Base-by-base conservation (phyloP, 495 filamentous ascomycete species). In the Rhypophila decipiens region DNA sequence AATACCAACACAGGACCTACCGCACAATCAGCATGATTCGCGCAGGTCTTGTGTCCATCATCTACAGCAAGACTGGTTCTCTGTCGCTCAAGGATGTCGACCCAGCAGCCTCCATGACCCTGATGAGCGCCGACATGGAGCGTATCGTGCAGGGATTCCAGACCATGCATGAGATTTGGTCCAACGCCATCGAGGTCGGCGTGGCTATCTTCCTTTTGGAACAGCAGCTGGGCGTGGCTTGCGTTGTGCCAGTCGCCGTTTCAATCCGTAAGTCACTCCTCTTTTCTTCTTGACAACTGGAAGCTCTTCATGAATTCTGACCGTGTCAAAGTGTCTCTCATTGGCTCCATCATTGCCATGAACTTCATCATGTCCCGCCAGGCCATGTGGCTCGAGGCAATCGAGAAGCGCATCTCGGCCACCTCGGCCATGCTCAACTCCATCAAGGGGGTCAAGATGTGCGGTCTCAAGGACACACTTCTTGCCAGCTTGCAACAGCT, bases 361-460 rank as follows among this genome's bases (percentile, higher is more conserved):
- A 72, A 64, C n/a, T 69, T 70, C 52, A 69, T 71, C 33, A 64
- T 71, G 43, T 59, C 65, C 29, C 64, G 70, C 20, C 78, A 77
- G 54, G 71, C 64, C 9, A 58, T 59, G 53, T 82, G 73, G 75
- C 60, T 78, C 20, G 65, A 71, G 47, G 71, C 70, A 7, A 73
- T 77, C 27, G 67, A 79, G 50, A 65, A 60, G 45, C 73, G 76
- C 18, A 75, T 80, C 21, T 72, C 64, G 12, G 65, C 72, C 5
- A 80, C 78, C 1, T 69, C 71, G 0, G 59, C 68, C 2, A 80
- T 82, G 69, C 63, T 83, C 4, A 64, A 72, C 2, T 72, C 76
- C 1, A 82, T 83, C 69, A 81, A 82, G 50, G 73, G 75, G 18
- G 67, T 85, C 42, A 84, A 82, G 53, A 79, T 84, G 70, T 74